Evolutionary conservation across 108 stramenopile species (phyloP).

Genomic region (Aurantiochytrium sp.): DNA sequence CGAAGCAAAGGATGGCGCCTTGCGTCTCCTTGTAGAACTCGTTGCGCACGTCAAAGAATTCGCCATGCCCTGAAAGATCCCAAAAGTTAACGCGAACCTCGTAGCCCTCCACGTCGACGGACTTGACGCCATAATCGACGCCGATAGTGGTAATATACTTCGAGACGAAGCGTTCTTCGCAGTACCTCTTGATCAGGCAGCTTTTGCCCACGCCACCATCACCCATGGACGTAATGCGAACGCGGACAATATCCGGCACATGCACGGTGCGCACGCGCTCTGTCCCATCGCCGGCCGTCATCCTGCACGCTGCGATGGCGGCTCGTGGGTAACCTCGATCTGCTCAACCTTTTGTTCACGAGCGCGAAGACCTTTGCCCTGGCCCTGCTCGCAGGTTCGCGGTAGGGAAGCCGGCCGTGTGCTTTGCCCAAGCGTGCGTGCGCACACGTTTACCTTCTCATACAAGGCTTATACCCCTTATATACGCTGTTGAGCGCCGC

Average conservation of each 20-base stretch:
- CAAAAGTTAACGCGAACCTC: conserved; percentile 59
- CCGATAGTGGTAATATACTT: conserved; percentile 73
- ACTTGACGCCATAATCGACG: conserved; percentile 74
- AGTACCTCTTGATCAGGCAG: conserved; percentile 73
- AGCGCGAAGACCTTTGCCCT: no score
- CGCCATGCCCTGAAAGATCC: conserved; percentile 59
- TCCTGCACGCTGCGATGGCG: no score
- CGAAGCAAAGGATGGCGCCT: conserved; percentile 63
- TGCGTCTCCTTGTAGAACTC: conserved; percentile 75
- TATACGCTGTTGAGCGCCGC: no score
- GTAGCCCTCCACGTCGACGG: conserved; percentile 47
- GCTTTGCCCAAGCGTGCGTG: no score
- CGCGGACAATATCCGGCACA: conserved; percentile 39
- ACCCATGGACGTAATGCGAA: conserved; percentile 68
- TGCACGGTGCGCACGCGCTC: not conserved
- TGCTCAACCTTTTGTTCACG: no score
- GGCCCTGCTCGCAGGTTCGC: no score
- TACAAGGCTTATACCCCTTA: no score
- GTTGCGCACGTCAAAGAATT: conserved; percentile 72
- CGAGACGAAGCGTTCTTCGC: conserved; percentile 64
- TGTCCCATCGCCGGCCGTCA: no score
- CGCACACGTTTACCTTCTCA: no score
- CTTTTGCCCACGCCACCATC: conserved; percentile 60
- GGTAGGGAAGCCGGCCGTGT: no score
- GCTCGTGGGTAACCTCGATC: no score